Evolutionary conservation across 73 alveolate species (phyloP).

Genomic region (Paramecium pentaurelia): DNA sequence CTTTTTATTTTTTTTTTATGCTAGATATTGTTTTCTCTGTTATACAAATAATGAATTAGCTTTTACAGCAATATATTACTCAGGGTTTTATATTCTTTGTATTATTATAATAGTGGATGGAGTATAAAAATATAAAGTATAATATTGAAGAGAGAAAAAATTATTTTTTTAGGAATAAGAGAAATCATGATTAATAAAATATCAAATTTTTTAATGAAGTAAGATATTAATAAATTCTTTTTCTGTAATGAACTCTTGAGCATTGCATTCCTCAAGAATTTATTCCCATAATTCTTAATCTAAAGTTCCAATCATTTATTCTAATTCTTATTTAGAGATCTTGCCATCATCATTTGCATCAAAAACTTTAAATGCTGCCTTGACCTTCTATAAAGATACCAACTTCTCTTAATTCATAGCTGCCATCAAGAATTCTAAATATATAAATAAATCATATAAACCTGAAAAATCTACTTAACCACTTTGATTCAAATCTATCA

Average conservation of each 20-base stretch:
- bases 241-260: slow-evolving; percentile 38
- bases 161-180: not conserved
- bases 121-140: no score
- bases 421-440: slow-evolving; percentile 35
- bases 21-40: no score
- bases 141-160: no score
- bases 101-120: no score
- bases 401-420: slow-evolving; percentile 43
- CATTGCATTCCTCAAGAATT: slow-evolving; percentile 29
- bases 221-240: slow-evolving; percentile 30
- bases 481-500: slow-evolving; percentile 34
- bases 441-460: not conserved
- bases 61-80: no score
- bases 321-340: slow-evolving; percentile 22
- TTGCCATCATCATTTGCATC: slow-evolving; percentile 51
- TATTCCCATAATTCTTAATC: slow-evolving; percentile 47
- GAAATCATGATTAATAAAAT: not conserved
- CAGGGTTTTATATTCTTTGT: no score
- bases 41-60: no score
- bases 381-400: not conserved
- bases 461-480: slow-evolving; percentile 45
- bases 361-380: slow-evolving; percentile 36
- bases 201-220: slow-evolving; percentile 14
- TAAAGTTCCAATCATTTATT: slow-evolving; percentile 15
- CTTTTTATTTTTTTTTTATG: no score